A percentile compares a stretch with the other conserved stretches of the same genome.
Evolutionary conservation across 345 rosid species (phyloP).

Genomic region (Eucalyptus cladocalyx): DNA sequence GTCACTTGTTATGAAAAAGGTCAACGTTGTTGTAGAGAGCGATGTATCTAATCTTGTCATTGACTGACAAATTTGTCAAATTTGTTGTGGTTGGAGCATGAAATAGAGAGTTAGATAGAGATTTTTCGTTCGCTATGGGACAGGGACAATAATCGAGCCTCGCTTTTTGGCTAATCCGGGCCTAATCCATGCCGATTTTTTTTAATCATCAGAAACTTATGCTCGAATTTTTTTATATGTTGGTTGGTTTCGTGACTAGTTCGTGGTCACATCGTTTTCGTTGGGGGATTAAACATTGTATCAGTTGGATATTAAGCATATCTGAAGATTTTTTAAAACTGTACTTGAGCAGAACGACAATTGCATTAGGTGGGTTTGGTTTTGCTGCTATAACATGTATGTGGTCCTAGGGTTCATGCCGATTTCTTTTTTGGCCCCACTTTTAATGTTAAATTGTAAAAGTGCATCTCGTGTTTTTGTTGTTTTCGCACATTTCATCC

Average conservation of each 20-base stretch:
- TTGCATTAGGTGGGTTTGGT: not conserved
- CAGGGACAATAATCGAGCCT: not conserved
- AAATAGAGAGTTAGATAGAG: not conserved
- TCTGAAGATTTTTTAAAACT: not conserved
- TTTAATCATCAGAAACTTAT: not conserved
- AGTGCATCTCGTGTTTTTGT: not conserved
- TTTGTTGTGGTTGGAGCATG: not conserved
- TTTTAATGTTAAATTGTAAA: not conserved
- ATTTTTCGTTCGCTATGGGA: not conserved
- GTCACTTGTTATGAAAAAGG: conserved; percentile 5
- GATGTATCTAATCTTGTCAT: not conserved
- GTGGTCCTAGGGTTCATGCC: not conserved
- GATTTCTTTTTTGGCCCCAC: not conserved
- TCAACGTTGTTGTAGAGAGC: not conserved
- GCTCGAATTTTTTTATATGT: not conserved
- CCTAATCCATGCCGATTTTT: not conserved
- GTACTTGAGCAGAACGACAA: not conserved
- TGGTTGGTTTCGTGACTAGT: not conserved
- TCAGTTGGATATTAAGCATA: not conserved
- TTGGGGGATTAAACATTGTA: not conserved
- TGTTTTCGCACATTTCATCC: not conserved
- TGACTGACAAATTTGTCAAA: not conserved
- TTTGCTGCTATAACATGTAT: not conserved
- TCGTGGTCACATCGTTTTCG: not conserved
- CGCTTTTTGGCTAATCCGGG: not conserved